Evolutionary conservation across 305 asterid genomes (phyloP).

Genomic region (Lippia alba): DNA sequence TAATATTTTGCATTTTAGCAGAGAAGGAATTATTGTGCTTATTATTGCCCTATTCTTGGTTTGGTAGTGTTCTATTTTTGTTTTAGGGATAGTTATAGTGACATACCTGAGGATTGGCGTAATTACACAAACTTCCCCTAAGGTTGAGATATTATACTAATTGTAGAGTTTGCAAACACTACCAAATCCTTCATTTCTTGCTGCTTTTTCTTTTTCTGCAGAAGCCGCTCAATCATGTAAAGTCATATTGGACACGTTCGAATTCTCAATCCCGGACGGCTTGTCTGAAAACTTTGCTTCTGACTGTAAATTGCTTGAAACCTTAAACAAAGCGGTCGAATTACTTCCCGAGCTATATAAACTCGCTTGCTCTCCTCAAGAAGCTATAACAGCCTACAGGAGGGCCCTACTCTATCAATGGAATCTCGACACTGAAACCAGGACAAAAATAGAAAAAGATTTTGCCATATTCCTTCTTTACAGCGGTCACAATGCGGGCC

Average conservation of each 20-base stretch:
- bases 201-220: slow-evolving; percentile 40
- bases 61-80: too few relatives aligned
- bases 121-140: too few relatives aligned
- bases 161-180: too few relatives aligned
- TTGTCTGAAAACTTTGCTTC: slow-evolving; percentile 63
- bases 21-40: neutral
- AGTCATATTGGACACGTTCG: slow-evolving; percentile 76
- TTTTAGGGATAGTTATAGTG: too few relatives aligned
- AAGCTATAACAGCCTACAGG: slow-evolving; percentile 71
- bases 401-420: slow-evolving; percentile 82
- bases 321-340: slow-evolving; percentile 76
- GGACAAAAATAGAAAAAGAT: slow-evolving; percentile 71
- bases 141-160: too few relatives aligned
- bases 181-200: too few relatives aligned
- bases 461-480: slow-evolving; percentile 83
- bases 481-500: slow-evolving; percentile 76
- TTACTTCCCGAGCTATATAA: slow-evolving; percentile 88
- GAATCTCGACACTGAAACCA: slow-evolving; percentile 69
- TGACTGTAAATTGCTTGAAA: slow-evolving; percentile 74
- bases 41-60: neutral
- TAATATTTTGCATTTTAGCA: neutral
- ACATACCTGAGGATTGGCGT: too few relatives aligned
- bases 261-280: slow-evolving; percentile 78
- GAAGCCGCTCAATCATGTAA: slow-evolving; percentile 91
- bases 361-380: slow-evolving; percentile 62